phyloP scores from a whole-genome alignment of 2,329 filamentous ascomycete genomes.

The Alternaria viburni region DNA sequence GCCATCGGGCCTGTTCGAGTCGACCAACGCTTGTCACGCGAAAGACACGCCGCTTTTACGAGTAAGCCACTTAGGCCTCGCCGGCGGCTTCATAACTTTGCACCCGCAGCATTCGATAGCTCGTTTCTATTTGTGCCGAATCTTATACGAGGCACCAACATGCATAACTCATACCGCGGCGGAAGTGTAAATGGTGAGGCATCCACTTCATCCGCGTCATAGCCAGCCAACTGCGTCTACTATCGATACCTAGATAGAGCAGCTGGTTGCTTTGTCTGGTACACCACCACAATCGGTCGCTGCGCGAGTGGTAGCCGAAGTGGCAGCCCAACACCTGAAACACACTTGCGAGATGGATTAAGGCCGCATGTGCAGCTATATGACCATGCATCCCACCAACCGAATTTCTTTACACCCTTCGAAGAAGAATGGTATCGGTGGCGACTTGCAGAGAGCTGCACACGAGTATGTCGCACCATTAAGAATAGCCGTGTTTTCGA shows the following conservation, averaged over 20 bases:
- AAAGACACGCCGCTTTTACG: conserved; percentile 19
- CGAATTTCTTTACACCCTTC: conserved; percentile 23
- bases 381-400: conserved; percentile 31
- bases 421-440: conserved; percentile 20
- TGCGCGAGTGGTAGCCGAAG: neutral
- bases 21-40: conserved; percentile 37
- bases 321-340: conserved; percentile 32
- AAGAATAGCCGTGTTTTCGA: conserved; percentile 27
- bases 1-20: conserved; percentile 35
- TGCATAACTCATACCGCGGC: conserved; percentile 37
- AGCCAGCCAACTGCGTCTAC: conserved; percentile 4
- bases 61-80: conserved; percentile 24
- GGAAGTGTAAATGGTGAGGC: conserved; percentile 12
- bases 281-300: conserved; percentile 8
- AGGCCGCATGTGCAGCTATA: conserved; percentile 18
- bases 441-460: conserved; percentile 33
- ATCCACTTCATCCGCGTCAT: conserved; percentile 11
- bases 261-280: neutral
- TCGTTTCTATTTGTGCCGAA: conserved; percentile 44
- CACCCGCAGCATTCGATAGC: conserved; percentile 42
- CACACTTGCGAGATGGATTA: conserved; percentile 23
- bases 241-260: conserved; percentile 27
- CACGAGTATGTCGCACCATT: conserved; percentile 44
- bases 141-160: conserved; percentile 33
- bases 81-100: conserved; percentile 31